Conservation (phyloP, 306 rosid species). For the Castanea sativa region DNA sequence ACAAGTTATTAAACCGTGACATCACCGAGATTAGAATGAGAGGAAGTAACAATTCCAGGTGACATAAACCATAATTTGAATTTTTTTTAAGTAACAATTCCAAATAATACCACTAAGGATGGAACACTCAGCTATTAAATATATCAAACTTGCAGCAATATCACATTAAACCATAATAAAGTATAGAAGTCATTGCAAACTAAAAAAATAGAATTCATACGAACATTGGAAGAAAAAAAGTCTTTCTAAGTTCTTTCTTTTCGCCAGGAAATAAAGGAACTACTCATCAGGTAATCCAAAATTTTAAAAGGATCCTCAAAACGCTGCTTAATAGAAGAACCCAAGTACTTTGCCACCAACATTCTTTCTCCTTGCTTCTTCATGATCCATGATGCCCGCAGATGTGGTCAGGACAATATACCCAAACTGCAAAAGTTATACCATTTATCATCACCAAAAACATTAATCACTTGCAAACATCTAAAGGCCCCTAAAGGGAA, state of each 20-base stretch:
- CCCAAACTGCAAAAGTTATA: slow-evolving; percentile 38
- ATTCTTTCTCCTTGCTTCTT: slow-evolving; percentile 59
- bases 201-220: not conserved
- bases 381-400: slow-evolving; percentile 63
- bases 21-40: not conserved
- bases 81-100: not conserved
- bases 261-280: not conserved
- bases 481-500: not conserved
- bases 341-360: slow-evolving; percentile 66
- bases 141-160: not conserved
- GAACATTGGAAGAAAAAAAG: not conserved
- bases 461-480: not conserved
- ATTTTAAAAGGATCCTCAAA: not conserved
- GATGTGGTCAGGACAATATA: slow-evolving; percentile 55
- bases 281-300: not conserved
- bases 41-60: not conserved
- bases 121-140: not conserved
- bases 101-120: not conserved
- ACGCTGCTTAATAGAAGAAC: slow-evolving; percentile 42
- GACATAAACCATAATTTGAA: too few relatives aligned
- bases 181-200: not conserved
- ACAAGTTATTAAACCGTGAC: not conserved
- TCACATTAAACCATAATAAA: not conserved
- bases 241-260: not conserved
- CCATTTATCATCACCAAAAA: not conserved